phyloP scores from a whole-genome alignment of 371 early-diverging fungal genomes.

The Syncephalastrum monosporum region DNA sequence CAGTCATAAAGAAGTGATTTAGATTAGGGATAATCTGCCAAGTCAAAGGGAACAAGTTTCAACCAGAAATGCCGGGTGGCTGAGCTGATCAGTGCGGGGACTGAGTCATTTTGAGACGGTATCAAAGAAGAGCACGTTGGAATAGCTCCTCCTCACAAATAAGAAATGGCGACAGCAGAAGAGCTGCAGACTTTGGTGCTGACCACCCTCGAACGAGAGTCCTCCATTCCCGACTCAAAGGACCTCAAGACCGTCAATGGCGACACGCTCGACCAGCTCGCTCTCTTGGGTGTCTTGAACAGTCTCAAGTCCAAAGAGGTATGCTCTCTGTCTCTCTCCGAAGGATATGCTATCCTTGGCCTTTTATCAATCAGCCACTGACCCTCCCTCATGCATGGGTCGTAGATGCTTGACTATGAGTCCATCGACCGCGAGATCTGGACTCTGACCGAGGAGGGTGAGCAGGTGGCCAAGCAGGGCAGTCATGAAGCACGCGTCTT shows the following conservation, averaged over 20 bases:
- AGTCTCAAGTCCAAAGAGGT: conserved; percentile 87
- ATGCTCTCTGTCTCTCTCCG: conserved; percentile 6
- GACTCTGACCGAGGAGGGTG: conserved; percentile 85
- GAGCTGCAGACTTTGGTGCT: conserved; percentile 73
- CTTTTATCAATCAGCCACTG: neutral
- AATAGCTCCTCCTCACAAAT: neutral
- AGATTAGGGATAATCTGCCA: too few species aligned
- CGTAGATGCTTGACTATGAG: conserved; percentile 80
- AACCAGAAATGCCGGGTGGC: too few species aligned
- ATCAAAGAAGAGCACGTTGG: too few species aligned
- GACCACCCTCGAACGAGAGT: conserved; percentile 62
- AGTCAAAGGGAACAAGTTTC: too few species aligned
- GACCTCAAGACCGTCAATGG: conserved; percentile 57
- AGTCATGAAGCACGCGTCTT: conserved; percentile 95
- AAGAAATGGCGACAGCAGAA: conserved; percentile 34
- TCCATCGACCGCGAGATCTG: conserved; percentile 81
- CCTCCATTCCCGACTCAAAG: conserved; percentile 63
- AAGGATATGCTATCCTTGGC: neutral
- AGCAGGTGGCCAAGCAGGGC: conserved; percentile 81
- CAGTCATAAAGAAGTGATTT: too few species aligned
- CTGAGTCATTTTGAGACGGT: too few species aligned
- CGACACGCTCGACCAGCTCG: conserved; percentile 63
- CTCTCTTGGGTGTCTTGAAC: conserved; percentile 83
- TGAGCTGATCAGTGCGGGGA: too few species aligned
- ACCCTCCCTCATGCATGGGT: neutral